A percentile compares a stretch with the other conserved stretches of the same genome.
These are phyloP conservation scores for Pueraria montana DNA, from an alignment of 306 rosid genomes.

Conservation along the genomic window DNA sequence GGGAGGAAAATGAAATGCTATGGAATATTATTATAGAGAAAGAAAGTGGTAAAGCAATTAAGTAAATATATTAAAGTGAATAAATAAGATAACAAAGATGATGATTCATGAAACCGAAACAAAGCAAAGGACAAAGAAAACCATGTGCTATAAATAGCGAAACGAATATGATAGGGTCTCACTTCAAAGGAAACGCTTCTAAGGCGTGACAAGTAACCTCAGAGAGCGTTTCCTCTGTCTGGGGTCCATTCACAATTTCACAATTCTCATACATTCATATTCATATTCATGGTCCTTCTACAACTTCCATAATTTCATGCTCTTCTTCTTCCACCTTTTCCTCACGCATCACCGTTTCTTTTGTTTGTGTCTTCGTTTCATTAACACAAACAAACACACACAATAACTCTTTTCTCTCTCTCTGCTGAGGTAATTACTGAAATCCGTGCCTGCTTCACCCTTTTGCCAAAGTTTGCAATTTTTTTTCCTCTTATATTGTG, in stretches of 20 bases:
- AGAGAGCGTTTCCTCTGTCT: slow-evolving; percentile 40
- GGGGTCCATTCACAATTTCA: slow-evolving; percentile 4
- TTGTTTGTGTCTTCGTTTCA: not conserved
- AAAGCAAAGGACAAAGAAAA: slow-evolving; percentile 13
- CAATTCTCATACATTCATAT: not conserved
- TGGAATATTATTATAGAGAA: not conserved
- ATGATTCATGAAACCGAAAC: not conserved
- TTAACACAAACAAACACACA: not conserved
- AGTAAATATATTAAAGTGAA: not conserved
- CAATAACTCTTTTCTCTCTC: not conserved
- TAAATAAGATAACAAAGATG: not conserved
- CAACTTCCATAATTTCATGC: slow-evolving; percentile 38
- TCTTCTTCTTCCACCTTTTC: not conserved
- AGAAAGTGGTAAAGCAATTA: not conserved
- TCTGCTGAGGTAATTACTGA: not conserved
- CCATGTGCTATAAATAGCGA: slow-evolving; percentile 47
- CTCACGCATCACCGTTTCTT: not conserved
- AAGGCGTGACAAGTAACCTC: slow-evolving; percentile 43
- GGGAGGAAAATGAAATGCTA: not conserved
- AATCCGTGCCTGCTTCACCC: slow-evolving; percentile 21
- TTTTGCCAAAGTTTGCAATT: slow-evolving; percentile 33
- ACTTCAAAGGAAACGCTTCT: slow-evolving; percentile 2
- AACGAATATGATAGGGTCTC: slow-evolving; percentile 7
- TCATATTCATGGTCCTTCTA: not conserved
- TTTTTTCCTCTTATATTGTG: slow-evolving; percentile 28